Evolutionary conservation across 2,329 filamentous ascomycete genomes (phyloP).

Genomic region (Cryphonectria naterciae): DNA sequence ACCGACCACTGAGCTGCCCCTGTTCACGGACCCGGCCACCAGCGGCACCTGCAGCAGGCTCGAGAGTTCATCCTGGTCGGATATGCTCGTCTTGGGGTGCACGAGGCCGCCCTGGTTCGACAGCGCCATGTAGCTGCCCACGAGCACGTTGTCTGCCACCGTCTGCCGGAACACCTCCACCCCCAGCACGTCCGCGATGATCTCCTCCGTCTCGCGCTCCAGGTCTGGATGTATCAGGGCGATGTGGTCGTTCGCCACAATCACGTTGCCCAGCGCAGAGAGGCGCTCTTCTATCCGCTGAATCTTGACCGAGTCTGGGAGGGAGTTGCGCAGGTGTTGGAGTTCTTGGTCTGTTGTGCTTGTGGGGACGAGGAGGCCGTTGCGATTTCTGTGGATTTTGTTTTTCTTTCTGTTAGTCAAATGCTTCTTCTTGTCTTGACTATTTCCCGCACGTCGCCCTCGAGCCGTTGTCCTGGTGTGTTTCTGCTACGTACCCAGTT

Average conservation of each 20-base stretch:
- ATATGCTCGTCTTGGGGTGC: constrained; percentile 94
- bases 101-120: constrained; percentile 97
- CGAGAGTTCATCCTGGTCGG: constrained; percentile 96
- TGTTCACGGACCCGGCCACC: constrained; percentile 91
- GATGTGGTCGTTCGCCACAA: constrained; percentile 95
- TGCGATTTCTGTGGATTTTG: constrained; percentile 73
- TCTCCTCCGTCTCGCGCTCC: constrained; percentile 97
- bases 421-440: background rate
- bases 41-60: constrained; percentile 93
- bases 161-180: constrained; percentile 94
- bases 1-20: constrained; percentile 91
- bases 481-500: constrained; percentile 67
- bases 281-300: constrained; percentile 97
- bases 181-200: constrained; percentile 90
- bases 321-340: constrained; percentile 92
- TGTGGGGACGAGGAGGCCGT: constrained; percentile 93
- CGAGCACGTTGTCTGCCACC: constrained; percentile 94
- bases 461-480: background rate
- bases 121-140: constrained; percentile 94
- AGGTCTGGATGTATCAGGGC: constrained; percentile 95
- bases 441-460: background rate
- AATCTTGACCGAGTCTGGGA: constrained; percentile 90
- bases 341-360: constrained; percentile 97
- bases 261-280: constrained; percentile 94
- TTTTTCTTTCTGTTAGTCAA: constrained; percentile 24